phyloP scores from a whole-genome alignment of 78 protist genomes.

The Corallochytrium limacisporum region DNA sequence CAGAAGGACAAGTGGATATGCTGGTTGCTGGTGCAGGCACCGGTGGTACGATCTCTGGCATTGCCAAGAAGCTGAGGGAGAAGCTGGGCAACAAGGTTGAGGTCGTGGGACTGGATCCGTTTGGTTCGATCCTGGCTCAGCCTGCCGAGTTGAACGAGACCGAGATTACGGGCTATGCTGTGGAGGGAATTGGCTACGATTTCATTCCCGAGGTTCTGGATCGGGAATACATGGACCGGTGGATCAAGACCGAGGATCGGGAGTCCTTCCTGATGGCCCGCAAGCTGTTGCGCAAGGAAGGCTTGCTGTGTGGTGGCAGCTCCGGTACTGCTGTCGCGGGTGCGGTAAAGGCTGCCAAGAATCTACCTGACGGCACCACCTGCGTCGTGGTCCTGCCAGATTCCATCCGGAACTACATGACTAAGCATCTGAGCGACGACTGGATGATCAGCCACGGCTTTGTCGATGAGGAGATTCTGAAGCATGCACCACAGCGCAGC shows the following conservation, averaged over 20 bases:
- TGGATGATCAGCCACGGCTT: slow-evolving; percentile 72
- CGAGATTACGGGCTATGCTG: slow-evolving; percentile 43
- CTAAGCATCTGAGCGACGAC: slow-evolving; percentile 70
- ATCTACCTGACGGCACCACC: slow-evolving; percentile 24
- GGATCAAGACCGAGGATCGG: slow-evolving; percentile 67
- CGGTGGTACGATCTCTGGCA: slow-evolving; percentile 91
- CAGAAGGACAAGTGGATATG: slow-evolving; percentile 58
- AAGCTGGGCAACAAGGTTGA: slow-evolving; percentile 10
- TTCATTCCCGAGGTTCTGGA: slow-evolving; percentile 69
- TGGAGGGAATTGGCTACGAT: slow-evolving; percentile 95
- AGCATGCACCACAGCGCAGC: neutral
- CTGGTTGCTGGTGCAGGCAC: slow-evolving; percentile 91
- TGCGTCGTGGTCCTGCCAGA: slow-evolving; percentile 78
- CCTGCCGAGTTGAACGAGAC: slow-evolving; percentile 45
- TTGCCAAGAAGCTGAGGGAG: slow-evolving; percentile 71
- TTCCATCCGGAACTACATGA: slow-evolving; percentile 78
- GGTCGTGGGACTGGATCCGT: slow-evolving; percentile 88
- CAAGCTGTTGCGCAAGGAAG: slow-evolving; percentile 65
- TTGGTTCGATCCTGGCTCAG: slow-evolving; percentile 78
- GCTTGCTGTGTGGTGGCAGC: slow-evolving; percentile 70
- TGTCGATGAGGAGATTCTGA: neutral
- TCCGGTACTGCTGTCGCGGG: slow-evolving; percentile 66
- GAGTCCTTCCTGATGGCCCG: slow-evolving; percentile 71
- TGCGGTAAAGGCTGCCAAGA: slow-evolving; percentile 60
- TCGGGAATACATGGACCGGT: slow-evolving; percentile 24